phyloP scores from a whole-genome alignment of 805 yeast genomes.

The Barnettozyma sucrosica region DNA sequence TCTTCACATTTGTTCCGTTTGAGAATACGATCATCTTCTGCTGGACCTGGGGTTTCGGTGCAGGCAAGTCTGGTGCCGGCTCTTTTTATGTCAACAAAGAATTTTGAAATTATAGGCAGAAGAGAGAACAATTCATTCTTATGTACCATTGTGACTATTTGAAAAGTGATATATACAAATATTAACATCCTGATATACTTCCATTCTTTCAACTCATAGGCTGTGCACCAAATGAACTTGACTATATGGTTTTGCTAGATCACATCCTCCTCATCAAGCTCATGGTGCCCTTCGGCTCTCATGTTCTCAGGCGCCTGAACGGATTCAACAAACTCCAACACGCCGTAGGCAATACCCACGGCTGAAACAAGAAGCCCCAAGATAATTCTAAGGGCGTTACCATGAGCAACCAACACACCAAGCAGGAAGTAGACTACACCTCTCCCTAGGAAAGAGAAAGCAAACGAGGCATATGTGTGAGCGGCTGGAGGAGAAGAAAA shows the following conservation, averaged over 20 bases:
- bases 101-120: background rate
- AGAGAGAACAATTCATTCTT: background rate
- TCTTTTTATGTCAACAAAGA: background rate
- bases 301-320: constrained; percentile 79
- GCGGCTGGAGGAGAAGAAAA: constrained; percentile 49
- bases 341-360: constrained; percentile 54
- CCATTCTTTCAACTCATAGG: background rate
- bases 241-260: constrained; percentile 9
- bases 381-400: constrained; percentile 49
- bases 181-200: no score
- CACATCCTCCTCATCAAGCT: constrained; percentile 33
- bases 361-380: constrained; percentile 53
- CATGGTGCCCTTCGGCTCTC: constrained; percentile 45
- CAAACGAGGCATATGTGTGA: constrained; percentile 56
- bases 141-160: no score
- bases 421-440: constrained; percentile 55
- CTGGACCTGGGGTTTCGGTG: background rate
- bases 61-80: background rate
- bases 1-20: constrained; percentile 5
- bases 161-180: no score
- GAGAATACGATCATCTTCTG: background rate
- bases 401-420: constrained; percentile 44
- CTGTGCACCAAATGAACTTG: background rate
- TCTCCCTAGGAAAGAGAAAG: constrained; percentile 65
- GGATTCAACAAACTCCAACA: constrained; percentile 66